Evolutionary conservation across 23 red algal species (phyloP), one percentile per base, ranked within the genome.

Genomic region (Pyropia haitanensis): DNA sequence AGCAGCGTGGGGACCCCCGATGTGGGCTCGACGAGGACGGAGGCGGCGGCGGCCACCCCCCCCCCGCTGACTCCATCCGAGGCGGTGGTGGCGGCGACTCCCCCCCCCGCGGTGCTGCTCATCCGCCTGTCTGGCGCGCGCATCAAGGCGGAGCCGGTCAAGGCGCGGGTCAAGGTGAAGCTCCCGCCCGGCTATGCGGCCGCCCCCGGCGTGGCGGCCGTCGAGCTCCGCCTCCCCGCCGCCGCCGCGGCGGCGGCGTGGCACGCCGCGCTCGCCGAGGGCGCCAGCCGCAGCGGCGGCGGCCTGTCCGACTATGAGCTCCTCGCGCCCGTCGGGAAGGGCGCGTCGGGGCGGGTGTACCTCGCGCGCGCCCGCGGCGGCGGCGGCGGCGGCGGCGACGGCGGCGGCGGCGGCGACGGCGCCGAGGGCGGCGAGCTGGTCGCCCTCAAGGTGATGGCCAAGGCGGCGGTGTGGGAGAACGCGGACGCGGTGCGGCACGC

Each of bases 401-500:
- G 31, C 5, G 4, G 7, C 5, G 39, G 39, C 39, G 39, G 10
- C 0, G 39, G 39, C 30, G 39, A 12, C 4, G 39, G 10, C 10
- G 39, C 5, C 7, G 39, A 12, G 34, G 3, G 28, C 33, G 78
- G 30, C 25, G 88, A 92, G 62, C 69, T 68, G 24, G 27, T 92
- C 3, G 88, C 88, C 1, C 65, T 92, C 20, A 92, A 92, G 55
- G 77, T 83, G 51, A 92, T 92, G 50, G 88, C 83, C 51, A 92
- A 92, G 68, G 76, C 68, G 53, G 71, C 60, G 44, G 78, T 92
- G 19, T 92, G 73, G 24, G 80, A 84, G 33, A 80, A 75, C 46
- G 71, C 68, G 21, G 78, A 80, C 32, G 88, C 88, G 1, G 67
- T 63, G 51, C 55, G 88, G 32, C 91, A 96, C 56, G 82, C 91